Base-by-base conservation (phyloP, 352 stramenopile genomes). In the Phytopythium kandeliae region DNA sequence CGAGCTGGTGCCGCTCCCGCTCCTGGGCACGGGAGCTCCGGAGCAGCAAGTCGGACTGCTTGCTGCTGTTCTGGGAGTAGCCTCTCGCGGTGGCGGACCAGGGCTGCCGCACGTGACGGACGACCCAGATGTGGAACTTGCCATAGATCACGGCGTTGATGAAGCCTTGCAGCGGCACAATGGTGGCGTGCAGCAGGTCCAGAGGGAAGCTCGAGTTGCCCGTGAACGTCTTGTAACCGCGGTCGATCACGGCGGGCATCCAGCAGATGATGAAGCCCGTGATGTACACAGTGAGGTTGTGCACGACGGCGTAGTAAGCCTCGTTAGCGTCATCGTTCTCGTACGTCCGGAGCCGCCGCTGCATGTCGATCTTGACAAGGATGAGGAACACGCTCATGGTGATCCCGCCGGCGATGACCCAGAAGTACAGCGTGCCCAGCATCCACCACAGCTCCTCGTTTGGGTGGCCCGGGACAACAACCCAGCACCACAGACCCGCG, bases 111-210 rank as follows among this genome's bases (percentile, higher is more conserved):
- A 85, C 67, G 47, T 89, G 74, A 0, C 81, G 81, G 0, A 77
- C 77, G 17, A 92, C 70, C 74, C 77, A 92, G 30, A 86, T 70
- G 57, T 92, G 81, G 54, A 92, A 89, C 49, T 90, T 91, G 42
- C 80, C 83, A 55, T 94, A 94, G 37, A 94, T 92, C 5, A 92
- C 73, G 3, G 83, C 83, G 37, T 92, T 92, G 17, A 89, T 74
- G 53, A 92, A 94, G 46, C 83, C 83, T 65, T 90, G 81, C 0
- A 92, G 63, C 4, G 81, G 78, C n/a, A 92, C 72, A 52, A 92
- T 86, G 16, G 72, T 82, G 16, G 78, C 81, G 40, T 92, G 81
- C 19, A 89, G 60, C 61, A 90, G 77, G 35, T 72, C 79, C 17
- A 92, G 48, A 3, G 64, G 65, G 50, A 89, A 87, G 2, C 78